These are phyloP conservation scores for Escovopsis sp. DNA, from an alignment of 2,329 filamentous ascomycete genomes.

Conservation along the genomic window DNA sequence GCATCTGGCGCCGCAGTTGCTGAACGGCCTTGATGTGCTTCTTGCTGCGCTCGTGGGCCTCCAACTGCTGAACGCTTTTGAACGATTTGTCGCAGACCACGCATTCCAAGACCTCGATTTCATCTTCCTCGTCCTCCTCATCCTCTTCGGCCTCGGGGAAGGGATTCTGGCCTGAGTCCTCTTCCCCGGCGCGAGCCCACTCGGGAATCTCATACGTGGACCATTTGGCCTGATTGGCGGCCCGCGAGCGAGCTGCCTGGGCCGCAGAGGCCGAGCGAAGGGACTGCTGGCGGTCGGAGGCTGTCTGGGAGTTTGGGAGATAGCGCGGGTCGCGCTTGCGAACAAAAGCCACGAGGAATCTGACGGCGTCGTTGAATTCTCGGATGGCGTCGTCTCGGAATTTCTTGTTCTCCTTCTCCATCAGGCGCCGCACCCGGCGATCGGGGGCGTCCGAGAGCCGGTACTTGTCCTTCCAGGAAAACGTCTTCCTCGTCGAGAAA, in stretches of 20 bases:
- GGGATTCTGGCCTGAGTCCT: constrained; percentile 35
- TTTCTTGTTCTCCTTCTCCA: constrained; percentile 92
- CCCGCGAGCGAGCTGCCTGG: constrained; percentile 70
- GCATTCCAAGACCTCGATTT: constrained; percentile 53
- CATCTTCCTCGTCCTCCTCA: constrained; percentile 29
- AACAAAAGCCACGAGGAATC: constrained; percentile 73
- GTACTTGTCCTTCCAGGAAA: constrained; percentile 80
- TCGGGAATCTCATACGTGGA: constrained; percentile 50
- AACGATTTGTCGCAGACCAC: constrained; percentile 66
- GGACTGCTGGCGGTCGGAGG: constrained; percentile 64
- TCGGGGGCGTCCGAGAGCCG: constrained; percentile 76
- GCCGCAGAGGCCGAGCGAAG: constrained; percentile 66
- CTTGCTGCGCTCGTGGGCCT: constrained; percentile 89
- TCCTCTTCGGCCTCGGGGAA: constrained; percentile 48
- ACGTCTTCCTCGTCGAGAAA: constrained; percentile 74
- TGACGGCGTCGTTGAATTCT: constrained; percentile 86
- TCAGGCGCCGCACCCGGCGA: constrained; percentile 61
- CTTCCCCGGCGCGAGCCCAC: constrained; percentile 53
- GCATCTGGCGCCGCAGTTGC: constrained; percentile 68
- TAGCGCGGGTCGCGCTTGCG: constrained; percentile 85
- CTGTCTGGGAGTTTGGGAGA: constrained; percentile 57
- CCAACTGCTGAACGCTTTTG: constrained; percentile 81
- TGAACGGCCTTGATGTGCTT: constrained; percentile 84
- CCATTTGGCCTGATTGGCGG: constrained; percentile 63
- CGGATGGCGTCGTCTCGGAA: constrained; percentile 65